These are phyloP conservation scores for Priceomyces haplophilus DNA, from an alignment of 805 yeast species.

Conservation along the genomic window DNA sequence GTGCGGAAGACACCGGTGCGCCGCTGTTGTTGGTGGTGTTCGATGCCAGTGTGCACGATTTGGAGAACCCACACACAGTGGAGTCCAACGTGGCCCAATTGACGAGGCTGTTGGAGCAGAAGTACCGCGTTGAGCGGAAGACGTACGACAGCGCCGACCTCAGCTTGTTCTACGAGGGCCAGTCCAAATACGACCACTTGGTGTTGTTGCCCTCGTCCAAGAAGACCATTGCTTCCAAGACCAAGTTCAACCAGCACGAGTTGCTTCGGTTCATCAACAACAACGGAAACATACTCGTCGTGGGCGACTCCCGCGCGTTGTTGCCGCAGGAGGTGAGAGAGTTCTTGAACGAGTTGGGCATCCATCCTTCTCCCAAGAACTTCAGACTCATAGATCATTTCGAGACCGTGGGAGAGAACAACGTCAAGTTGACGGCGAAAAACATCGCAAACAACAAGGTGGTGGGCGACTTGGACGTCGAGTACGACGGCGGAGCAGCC, in stretches of 20 bases:
- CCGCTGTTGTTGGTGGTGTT: conserved; percentile 30
- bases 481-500: conserved; percentile 59
- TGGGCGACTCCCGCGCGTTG: conserved; percentile 45
- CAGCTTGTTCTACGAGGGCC: conserved; percentile 22
- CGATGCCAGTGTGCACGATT: conserved; percentile 27
- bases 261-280: conserved; percentile 58
- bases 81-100: conserved; percentile 18
- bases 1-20: conserved; percentile 7
- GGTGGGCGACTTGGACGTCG: conserved; percentile 10
- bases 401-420: conserved; percentile 22
- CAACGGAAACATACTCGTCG: conserved; percentile 74
- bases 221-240: conserved; percentile 30
- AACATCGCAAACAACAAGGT: conserved; percentile 25
- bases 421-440: conserved; percentile 28
- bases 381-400: conserved; percentile 67
- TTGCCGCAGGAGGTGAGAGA: conserved; percentile 49
- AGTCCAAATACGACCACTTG: conserved; percentile 25
- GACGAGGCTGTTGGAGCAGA: conserved; percentile 19
- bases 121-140: conserved; percentile 16
- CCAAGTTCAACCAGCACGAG: conserved; percentile 28
- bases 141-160: conserved; percentile 23
- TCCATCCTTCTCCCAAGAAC: conserved; percentile 76
- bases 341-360: conserved; percentile 76
- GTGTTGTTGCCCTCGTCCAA: conserved; percentile 36
- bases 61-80: conserved; percentile 13